A percentile compares a stretch with the other conserved stretches of the same genome.
phyloP scores from a whole-genome alignment of 768 basidiomycete genomes.

The Tulasnella sp. region DNA sequence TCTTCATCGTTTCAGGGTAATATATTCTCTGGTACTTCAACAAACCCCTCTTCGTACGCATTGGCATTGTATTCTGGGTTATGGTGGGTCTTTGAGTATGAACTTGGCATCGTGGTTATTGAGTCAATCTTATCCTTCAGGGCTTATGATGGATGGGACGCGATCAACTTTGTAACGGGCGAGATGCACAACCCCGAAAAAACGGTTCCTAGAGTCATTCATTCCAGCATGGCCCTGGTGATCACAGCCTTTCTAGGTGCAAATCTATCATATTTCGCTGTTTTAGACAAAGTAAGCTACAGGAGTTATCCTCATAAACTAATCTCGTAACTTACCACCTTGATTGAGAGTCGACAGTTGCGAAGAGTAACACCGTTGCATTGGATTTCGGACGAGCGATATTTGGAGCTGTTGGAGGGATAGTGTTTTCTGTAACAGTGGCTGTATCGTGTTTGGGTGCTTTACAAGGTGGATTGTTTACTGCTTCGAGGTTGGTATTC shows the following conservation, averaged over 20 bases:
- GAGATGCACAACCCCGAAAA: constrained; percentile 71
- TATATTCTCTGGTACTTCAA: constrained; percentile 61
- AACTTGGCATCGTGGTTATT: no score
- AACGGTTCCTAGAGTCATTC: constrained; percentile 81
- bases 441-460: constrained; percentile 94
- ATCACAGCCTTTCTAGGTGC: constrained; percentile 61
- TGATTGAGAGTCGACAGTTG: constrained; percentile 34
- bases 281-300: constrained; percentile 65
- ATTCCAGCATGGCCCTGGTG: constrained; percentile 78
- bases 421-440: constrained; percentile 79
- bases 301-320: neutral
- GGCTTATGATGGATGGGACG: constrained; percentile 95
- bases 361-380: constrained; percentile 73
- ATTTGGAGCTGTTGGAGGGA: constrained; percentile 78
- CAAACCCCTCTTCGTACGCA: constrained; percentile 73
- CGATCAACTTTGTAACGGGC: constrained; percentile 70
- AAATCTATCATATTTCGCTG: constrained; percentile 85
- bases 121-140: no score
- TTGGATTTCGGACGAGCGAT: constrained; percentile 83
- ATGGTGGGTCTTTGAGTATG: constrained; percentile 36
- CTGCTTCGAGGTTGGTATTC: constrained; percentile 72
- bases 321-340: neutral
- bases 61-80: constrained; percentile 90
- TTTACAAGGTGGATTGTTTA: constrained; percentile 73
- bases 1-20: constrained; percentile 53